These are phyloP conservation scores for Ceratocystis smalleyi DNA, from an alignment of 2,329 filamentous ascomycete genomes.

Conservation along the genomic window DNA sequence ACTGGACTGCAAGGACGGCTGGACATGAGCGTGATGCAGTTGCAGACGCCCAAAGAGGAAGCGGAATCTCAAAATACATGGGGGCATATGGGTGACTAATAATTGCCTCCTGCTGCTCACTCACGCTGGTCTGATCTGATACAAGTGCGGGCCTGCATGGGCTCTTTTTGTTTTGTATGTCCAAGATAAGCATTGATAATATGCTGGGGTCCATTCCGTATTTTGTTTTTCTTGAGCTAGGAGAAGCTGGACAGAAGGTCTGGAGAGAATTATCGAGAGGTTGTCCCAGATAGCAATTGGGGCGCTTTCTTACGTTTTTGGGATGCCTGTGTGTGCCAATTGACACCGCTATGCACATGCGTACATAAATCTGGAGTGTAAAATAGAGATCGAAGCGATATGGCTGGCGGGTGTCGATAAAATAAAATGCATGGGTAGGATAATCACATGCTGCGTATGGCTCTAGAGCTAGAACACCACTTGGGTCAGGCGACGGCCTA, in stretches of 20 bases:
- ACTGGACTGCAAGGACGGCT: neutral
- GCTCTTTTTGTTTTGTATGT: neutral
- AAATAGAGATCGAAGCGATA: neutral
- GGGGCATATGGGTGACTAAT: slow-evolving; percentile 1
- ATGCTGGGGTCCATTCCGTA: neutral
- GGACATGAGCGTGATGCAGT: neutral
- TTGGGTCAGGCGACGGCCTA: neutral
- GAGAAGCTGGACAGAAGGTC: too few species aligned
- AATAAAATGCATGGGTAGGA: neutral
- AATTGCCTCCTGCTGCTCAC: neutral
- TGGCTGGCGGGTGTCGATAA: neutral
- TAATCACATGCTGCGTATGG: neutral
- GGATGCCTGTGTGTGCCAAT: too few species aligned
- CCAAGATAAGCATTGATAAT: neutral
- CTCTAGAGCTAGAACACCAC: neutral
- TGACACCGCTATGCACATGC: too few species aligned
- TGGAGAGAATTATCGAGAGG: too few species aligned
- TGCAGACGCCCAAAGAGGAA: neutral
- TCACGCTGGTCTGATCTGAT: neutral
- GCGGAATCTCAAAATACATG: neutral
- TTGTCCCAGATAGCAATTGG: too few species aligned
- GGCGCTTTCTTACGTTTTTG: too few species aligned
- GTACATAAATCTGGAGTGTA: neutral
- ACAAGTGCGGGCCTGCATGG: neutral
- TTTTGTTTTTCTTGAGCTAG: too few species aligned